Base-by-base conservation (phyloP, 805 yeast genomes). In the Ogataea methylovora region DNA sequence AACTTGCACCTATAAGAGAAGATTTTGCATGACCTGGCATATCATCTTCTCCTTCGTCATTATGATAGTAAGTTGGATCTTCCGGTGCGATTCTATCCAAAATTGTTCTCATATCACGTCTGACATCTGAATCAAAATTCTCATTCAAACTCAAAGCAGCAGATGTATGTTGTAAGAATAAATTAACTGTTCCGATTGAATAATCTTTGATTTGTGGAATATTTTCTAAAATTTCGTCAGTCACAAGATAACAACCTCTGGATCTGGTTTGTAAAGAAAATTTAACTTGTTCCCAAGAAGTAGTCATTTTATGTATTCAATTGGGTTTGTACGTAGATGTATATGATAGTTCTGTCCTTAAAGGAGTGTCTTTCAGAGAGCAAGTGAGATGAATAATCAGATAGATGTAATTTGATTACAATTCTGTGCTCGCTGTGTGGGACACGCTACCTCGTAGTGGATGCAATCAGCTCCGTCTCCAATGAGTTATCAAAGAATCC, bases 21-120 rank as follows among this genome's bases (percentile, higher is more conserved):
- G 82, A 67, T 50, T 82, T 78, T 33, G 78, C 76, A 54, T 84
- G 94, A 1, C 88, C 83, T 2, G 90, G 84, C 87, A 83, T 79
- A 52, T 84, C 94, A 51, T 84, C 94, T 3, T 83, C 69, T 1
- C 85, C 94, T 55, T 84, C 94, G 35, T 80, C 90, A 11, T 69
- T 73, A 52, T 79, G 88, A 30, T 68, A 48, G 45, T 79, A 80
- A 24, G 57, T 52, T 29, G 51, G 45, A 15, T 56, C 65, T 6
- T 65, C 71, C 0, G 94, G 94, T 3, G 73, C 84, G 37, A 83
- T 61, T 33, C 72, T 60, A 46, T 76, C 80, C 44, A 84, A 56
- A 1, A 82, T 72, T 17, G 69, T 65, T 8, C 69, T 65, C 84
- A 84, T 69, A 48, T 84, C 94, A 1, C 49, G 55, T 40, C 88